Base-by-base conservation (phyloP, 768 basidiomycete genomes). In the Tricholoma matsutake region DNA sequence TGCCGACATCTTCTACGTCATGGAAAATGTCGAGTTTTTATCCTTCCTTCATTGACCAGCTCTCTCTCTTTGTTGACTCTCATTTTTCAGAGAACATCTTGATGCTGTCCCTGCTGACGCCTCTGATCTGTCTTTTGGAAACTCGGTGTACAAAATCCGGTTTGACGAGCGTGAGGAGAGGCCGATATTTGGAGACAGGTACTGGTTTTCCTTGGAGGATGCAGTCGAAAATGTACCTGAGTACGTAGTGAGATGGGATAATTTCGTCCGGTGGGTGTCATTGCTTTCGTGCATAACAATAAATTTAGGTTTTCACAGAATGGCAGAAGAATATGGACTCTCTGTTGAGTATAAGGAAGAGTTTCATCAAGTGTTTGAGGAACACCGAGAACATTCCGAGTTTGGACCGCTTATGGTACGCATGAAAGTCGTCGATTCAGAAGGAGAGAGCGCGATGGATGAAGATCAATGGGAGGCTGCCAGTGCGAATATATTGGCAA, bases 141-240 rank as follows among this genome's bases (percentile, higher is more conserved):
- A 98, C 76, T 80, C 81, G 2, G 92, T 97, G 25, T 99, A 96
- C 77, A 86, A 80, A 64, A 90, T 99, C 69, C 85, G 85, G 56
- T 98, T 98, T 69, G 88, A 92, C 65, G 81, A 89, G 56, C 84
- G 87, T 54, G 78, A 79, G 54, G 76, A 81, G 64, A 77, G 79
- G 64, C 82, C 86, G 34, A 68, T 84, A 14, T 98, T 90, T 71
- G 97, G 97, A 2, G 92, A 98, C 73, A 87, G 91, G 57, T 99
- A 99, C 72, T 88, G 84, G 75, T 99, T 99, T 78, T 97, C 85
- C 77, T 84, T 99, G 25, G 78, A 86, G 69, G 97, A 98, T 68
- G 97, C 97, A 4, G 96, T 99, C 2, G 96, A 96, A 64, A 87
- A 98, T 67, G 96, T 98, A 18, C 96, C 96, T 5, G 97, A 99